These are phyloP conservation scores for Oxalis stricta DNA, from an alignment of 441 rosid genomes.

Conservation along the genomic window DNA sequence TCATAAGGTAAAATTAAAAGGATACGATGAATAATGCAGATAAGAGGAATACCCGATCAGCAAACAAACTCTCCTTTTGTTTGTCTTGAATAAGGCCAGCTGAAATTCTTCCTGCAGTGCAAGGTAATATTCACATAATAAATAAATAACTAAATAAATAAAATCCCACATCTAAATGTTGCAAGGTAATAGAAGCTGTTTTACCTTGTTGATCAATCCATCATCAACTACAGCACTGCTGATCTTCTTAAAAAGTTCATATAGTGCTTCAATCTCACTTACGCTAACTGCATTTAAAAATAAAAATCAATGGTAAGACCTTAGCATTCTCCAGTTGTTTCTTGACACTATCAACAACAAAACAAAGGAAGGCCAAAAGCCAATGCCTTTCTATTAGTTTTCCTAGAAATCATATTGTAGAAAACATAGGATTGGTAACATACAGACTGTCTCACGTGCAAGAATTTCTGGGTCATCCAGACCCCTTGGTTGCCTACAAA, in stretches of 20 bases:
- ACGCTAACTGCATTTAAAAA: constrained; percentile 37
- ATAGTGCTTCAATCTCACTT: constrained; percentile 56
- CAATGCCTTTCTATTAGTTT: neutral
- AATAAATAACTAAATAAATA: neutral
- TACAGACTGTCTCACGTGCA: constrained; percentile 52
- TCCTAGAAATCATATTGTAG: neutral
- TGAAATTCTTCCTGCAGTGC: constrained; percentile 55
- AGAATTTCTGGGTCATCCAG: constrained; percentile 34
- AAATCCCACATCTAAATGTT: neutral
- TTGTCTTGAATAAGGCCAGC: constrained; percentile 46
- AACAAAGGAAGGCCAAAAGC: neutral
- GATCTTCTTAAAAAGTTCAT: constrained; percentile 45
- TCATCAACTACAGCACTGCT: constrained; percentile 42
- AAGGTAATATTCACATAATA: neutral
- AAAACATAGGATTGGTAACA: constrained; percentile 9
- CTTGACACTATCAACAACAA: neutral
- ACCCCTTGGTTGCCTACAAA: constrained; percentile 18
- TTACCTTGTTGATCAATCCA: constrained; percentile 48
- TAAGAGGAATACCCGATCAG: constrained; percentile 31
- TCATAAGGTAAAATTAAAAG: neutral
- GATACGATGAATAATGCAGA: neutral
- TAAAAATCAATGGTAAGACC: neutral
- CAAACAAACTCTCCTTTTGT: constrained; percentile 62
- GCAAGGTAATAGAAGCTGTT: neutral
- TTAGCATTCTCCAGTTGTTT: neutral